Conservation (phyloP, 2,329 filamentous ascomycete species). For the Teratosphaeria nubilosa region DNA sequence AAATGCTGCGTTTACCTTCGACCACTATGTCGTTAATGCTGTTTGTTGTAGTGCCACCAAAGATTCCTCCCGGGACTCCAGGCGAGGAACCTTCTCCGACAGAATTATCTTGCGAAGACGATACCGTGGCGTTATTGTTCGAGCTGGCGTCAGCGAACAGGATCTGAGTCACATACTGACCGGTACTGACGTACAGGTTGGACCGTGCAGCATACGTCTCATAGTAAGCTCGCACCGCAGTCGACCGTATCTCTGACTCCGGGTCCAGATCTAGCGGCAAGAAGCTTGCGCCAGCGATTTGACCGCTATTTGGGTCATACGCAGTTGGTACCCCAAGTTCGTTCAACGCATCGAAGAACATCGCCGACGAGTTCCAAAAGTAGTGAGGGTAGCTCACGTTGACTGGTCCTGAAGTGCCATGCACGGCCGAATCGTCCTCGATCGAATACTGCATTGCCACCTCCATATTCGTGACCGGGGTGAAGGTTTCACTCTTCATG, state of each 20-base stretch:
- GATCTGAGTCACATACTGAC: slow-evolving; percentile 28
- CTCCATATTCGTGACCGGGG: slow-evolving; percentile 21
- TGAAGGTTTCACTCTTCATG: slow-evolving; percentile 25
- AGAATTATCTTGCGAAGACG: slow-evolving; percentile 3
- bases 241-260: slow-evolving; percentile 28
- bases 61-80: slow-evolving; percentile 9
- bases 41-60: slow-evolving; percentile 33
- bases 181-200: slow-evolving; percentile 29
- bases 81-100: slow-evolving; percentile 11
- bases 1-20: slow-evolving; percentile 21
- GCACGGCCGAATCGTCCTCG: slow-evolving; percentile 29
- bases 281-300: slow-evolving; percentile 29
- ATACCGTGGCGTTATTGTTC: slow-evolving; percentile 7
- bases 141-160: slow-evolving; percentile 16
- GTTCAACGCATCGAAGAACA: slow-evolving; percentile 29
- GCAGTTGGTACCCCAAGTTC: slow-evolving; percentile 25
- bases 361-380: slow-evolving; percentile 28
- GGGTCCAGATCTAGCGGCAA: slow-evolving; percentile 28
- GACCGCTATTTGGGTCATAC: slow-evolving; percentile 29
- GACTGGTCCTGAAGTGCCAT: slow-evolving; percentile 40
- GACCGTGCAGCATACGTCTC: slow-evolving; percentile 24
- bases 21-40: slow-evolving; percentile 29
- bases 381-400: slow-evolving; percentile 38
- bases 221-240: slow-evolving; percentile 32
- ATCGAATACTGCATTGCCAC: slow-evolving; percentile 28